Conservation (phyloP, 495 filamentous ascomycete species). For the Hyphodiscus hymeniophilus region DNA sequence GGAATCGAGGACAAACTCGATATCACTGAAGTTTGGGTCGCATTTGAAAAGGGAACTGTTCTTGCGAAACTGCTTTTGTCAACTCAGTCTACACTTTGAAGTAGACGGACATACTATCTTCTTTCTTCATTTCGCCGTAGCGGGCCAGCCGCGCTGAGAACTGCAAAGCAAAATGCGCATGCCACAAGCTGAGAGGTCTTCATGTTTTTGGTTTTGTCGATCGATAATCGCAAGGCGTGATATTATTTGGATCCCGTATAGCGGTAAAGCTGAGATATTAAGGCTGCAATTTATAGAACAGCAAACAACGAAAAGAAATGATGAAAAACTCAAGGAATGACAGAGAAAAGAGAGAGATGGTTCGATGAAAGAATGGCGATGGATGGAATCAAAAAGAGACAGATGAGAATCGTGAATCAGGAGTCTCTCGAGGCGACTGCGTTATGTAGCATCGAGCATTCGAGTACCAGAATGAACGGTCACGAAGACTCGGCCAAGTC, state of each 20-base stretch:
- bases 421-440: background rate
- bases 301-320: background rate
- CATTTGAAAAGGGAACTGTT: constrained; percentile 13
- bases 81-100: background rate
- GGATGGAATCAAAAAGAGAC: constrained; percentile 1
- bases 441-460: constrained; percentile 15
- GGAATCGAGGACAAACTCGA: background rate
- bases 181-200: constrained; percentile 6
- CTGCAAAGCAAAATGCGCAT: constrained; percentile 7
- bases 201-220: constrained; percentile 6
- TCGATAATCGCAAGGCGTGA: background rate
- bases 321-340: constrained; percentile 5
- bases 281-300: background rate
- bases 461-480: constrained; percentile 9
- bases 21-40: background rate
- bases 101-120: constrained; percentile 10
- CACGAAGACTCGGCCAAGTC: constrained; percentile 5
- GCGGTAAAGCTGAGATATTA: background rate
- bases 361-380: background rate
- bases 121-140: constrained; percentile 6
- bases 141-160: constrained; percentile 16
- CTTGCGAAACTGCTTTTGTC: constrained; percentile 6
- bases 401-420: background rate
- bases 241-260: background rate
- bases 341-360: background rate